Evolutionary conservation across 305 asterid species (phyloP), one percentile per base, ranked within the genome.

Genomic region (Fraxinus albicans): DNA sequence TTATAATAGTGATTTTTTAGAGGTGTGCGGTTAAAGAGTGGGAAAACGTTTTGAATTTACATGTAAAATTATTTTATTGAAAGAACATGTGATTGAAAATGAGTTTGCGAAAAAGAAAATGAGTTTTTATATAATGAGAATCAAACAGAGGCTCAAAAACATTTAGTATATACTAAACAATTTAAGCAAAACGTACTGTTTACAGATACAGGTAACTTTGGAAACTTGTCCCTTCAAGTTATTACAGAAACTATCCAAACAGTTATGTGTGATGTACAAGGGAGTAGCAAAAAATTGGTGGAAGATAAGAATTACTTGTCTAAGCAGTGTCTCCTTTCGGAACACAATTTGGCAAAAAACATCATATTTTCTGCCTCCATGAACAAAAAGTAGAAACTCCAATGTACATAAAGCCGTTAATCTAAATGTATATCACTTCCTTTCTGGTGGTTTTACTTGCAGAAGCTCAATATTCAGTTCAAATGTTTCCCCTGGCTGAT

Each of bases 401-500:
- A 76, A 82, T 67, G 6, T 72, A 81, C 85, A 83, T 13, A 70
- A 75, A 60, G 0, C 77, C 42, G 31, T 70, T 13, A n/a, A 79
- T 84, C 85, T 69, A 7, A 8, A 38, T 50, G 69, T 27, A n/a
- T 53, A 77, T 90, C 86, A 89, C 87, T 91, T 91, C 81, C 83
- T 73, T 84, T 88, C 91, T 35, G 91, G 89, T 77, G 85, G 70
- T 78, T 42, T 84, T 83, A 93, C 96, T 93, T 93, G 87, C 92
- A 95, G 77, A 76, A 95, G 95, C 84, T 95, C 99, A 82, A 95
- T 93, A 85, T 95, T 94, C 81, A 95, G 85, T 73, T 94, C 95
- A 63, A 95, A 95, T 15, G 95, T 89, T 1, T 92, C 93, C 78
- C 92, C 97, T 29, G 98, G 93, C 98, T 94, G 97, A 84, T 53